These are phyloP conservation scores for Chaetoceros tenuissimus DNA, from an alignment of 108 stramenopile species.

Conservation along the genomic window DNA sequence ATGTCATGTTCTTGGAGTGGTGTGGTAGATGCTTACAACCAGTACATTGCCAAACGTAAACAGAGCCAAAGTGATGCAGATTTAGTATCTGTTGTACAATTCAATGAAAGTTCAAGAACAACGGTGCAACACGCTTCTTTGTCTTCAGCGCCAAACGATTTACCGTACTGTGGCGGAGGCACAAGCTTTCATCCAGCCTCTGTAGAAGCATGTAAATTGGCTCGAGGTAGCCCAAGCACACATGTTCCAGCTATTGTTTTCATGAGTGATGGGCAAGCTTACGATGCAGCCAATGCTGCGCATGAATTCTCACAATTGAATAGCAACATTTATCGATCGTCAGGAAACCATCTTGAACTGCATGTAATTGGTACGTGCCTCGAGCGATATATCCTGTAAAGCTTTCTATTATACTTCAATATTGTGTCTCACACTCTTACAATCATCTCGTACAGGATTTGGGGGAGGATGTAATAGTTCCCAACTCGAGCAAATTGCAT, in stretches of 20 bases:
- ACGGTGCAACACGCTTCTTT: slow-evolving; percentile 25
- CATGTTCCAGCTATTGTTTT: slow-evolving; percentile 42
- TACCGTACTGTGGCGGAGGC: slow-evolving; percentile 22
- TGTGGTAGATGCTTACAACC: slow-evolving; percentile 38
- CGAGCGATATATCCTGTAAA: not conserved
- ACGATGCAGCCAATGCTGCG: slow-evolving; percentile 32
- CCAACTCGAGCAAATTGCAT: slow-evolving; percentile 35
- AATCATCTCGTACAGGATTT: slow-evolving; percentile 21
- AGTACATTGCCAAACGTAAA: slow-evolving; percentile 25
- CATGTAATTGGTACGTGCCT: slow-evolving; percentile 40
- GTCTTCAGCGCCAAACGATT: slow-evolving; percentile 13
- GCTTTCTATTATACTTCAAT: not conserved
- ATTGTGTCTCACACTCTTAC: not conserved
- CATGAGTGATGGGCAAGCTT: slow-evolving; percentile 50
- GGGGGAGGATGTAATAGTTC: slow-evolving; percentile 18
- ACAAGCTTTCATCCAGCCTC: slow-evolving; percentile 44
- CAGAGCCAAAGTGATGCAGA: slow-evolving; percentile 34
- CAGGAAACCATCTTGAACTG: slow-evolving; percentile 36
- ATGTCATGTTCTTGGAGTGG: slow-evolving; percentile 36
- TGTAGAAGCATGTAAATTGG: slow-evolving; percentile 16
- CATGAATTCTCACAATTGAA: slow-evolving; percentile 29
- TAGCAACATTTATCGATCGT: slow-evolving; percentile 1
- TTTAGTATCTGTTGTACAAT: slow-evolving; percentile 54
- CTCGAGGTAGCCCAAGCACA: slow-evolving; percentile 19
- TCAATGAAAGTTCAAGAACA: slow-evolving; percentile 11